Base-by-base conservation (phyloP, 805 yeast species). In the Ogataea populi-albae region DNA sequence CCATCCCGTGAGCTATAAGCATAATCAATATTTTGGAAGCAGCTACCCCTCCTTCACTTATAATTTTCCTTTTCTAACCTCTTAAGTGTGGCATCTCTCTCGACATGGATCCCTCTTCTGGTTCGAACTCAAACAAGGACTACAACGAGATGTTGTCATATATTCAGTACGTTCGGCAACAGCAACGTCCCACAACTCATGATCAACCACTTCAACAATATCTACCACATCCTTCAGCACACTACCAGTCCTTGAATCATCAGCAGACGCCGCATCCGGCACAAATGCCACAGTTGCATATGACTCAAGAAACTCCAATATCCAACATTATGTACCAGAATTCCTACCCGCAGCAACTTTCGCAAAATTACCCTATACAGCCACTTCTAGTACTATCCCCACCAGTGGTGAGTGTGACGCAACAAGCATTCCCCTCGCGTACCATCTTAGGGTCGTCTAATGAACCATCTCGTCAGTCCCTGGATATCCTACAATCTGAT, bases 171-270 rank as follows among this genome's bases (percentile, higher is more conserved):
- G 11, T 8, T 17, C n/a, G n/a, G n/a, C 30, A 27, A 14, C 21
- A 15, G 12, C 30, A 27, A 7, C 30, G 30, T 15, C 39, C 34
- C 21, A 26, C 15, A 6, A 26, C 11, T 22, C 24, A 20, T 10
- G 31, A 25, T n/a, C 45, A 28, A 21, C 33, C 14, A 15, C 32
- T 1, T 21, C 36, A 24, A n/a, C 34, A 28, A 24, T 35, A 23
- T 16, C 35, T 23, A 17, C 40, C 25, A 5, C 40, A 35, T 22
- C 41, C 23, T n/a, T 27, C 25, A 17, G 38, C 27, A 17, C 43
- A 35, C 14, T 38, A 39, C 20, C 27, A 19, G 17, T 40, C 28
- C 17, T 23, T 17, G 17, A 36, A 24, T 23, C 37, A 26, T 21
- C 30, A 24, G 21, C 41, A 32, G 22, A 15, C 8, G 17, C 22